Evolutionary conservation across 495 filamentous ascomycete species (phyloP).

Genomic region (Penicillium antarcticum): DNA sequence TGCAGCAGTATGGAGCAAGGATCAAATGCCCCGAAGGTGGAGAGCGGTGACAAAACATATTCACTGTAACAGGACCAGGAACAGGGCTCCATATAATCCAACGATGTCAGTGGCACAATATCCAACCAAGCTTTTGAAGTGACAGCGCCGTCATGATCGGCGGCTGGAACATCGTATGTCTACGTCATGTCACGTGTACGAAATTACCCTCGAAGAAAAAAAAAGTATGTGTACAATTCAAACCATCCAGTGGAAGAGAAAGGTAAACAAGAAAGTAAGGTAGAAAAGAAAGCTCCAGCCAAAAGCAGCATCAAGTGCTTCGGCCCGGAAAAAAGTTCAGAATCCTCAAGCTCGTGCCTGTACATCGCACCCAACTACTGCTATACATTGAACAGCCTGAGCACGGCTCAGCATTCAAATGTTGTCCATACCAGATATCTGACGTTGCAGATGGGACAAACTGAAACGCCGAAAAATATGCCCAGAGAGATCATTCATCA

Average conservation of each 20-base stretch:
- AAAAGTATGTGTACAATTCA: constrained; percentile 7
- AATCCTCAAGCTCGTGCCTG: constrained; percentile 1
- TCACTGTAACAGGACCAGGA: neutral
- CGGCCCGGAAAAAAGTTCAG: neutral
- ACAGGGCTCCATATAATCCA: neutral
- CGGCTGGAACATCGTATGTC: neutral
- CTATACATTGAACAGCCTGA: constrained; percentile 18
- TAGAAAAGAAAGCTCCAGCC: neutral
- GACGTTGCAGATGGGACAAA: neutral
- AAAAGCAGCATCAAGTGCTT: constrained; percentile 7
- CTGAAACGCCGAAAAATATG: neutral
- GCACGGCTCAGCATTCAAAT: neutral
- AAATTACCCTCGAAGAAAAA: no score
- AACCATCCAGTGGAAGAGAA: constrained; percentile 7
- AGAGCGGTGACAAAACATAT: no score
- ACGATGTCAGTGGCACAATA: neutral
- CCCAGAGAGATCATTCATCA: neutral
- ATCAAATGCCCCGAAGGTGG: no score
- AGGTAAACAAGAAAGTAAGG: neutral
- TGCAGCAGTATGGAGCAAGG: no score
- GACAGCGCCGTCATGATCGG: constrained; percentile 17
- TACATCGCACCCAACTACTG: constrained; percentile 15
- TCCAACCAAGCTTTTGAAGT: neutral
- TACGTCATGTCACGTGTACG: constrained; percentile 9
- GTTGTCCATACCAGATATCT: neutral